Evolutionary conservation across 768 basidiomycete genomes (phyloP).

Genomic region (Panaeolus papilionaceus): DNA sequence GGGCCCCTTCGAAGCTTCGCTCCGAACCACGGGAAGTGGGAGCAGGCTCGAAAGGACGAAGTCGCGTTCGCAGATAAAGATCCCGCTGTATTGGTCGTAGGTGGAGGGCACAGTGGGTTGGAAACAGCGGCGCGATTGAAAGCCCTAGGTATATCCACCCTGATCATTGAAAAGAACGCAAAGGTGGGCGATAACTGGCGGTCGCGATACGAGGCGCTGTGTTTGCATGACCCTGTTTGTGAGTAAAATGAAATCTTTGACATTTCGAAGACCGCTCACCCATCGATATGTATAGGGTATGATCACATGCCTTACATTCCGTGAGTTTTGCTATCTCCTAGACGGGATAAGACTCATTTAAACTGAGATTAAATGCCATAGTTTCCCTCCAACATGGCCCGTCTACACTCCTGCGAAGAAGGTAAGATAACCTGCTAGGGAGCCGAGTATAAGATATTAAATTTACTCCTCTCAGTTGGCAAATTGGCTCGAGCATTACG

Average conservation of each 20-base stretch:
- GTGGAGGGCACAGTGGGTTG: constrained; percentile 73
- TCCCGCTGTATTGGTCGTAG: constrained; percentile 67
- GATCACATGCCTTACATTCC: constrained; percentile 39
- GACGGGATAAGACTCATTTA: not conserved
- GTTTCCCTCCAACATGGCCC: constrained; percentile 6
- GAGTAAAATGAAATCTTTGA: constrained; percentile 35
- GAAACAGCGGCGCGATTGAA: constrained; percentile 71
- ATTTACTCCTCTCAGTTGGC: constrained; percentile 30
- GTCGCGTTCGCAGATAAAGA: constrained; percentile 52
- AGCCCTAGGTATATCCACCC: constrained; percentile 54
- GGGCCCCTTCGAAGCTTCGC: constrained; percentile 49
- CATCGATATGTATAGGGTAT: constrained; percentile 42
- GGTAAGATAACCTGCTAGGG: constrained; percentile 20
- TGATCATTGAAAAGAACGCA: constrained; percentile 71
- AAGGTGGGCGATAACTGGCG: constrained; percentile 73
- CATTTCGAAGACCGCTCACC: not conserved
- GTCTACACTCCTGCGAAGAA: constrained; percentile 22
- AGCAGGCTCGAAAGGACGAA: constrained; percentile 47
- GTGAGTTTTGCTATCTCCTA: constrained; percentile 1
- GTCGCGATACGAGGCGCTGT: constrained; percentile 68
- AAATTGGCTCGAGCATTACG: constrained; percentile 41
- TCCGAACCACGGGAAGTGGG: constrained; percentile 64
- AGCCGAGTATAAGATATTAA: too few species aligned
- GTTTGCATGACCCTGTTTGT: constrained; percentile 74
- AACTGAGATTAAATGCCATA: not conserved